Conservation (phyloP, 306 rosid genomes). For the Gastrolobium villosum region DNA sequence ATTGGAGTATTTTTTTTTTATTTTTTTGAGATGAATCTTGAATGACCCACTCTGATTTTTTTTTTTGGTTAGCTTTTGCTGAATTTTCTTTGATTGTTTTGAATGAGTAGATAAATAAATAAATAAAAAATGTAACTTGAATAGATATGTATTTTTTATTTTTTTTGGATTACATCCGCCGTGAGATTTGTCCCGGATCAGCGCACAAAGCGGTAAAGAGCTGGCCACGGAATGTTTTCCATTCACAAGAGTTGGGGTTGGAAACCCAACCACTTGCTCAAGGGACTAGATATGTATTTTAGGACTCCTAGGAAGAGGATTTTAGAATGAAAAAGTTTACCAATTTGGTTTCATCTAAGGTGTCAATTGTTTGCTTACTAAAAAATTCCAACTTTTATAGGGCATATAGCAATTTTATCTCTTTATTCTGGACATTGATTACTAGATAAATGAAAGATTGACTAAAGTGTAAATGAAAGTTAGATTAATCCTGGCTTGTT, state of each 20-base stretch:
- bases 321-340: conserved; percentile 7
- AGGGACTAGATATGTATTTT: conserved; percentile 11
- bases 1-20: no score
- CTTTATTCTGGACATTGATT: conserved; percentile 5
- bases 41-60: background rate
- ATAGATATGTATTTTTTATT: no score
- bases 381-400: background rate
- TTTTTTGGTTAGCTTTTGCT: background rate
- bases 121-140: no score
- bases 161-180: no score
- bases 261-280: no score
- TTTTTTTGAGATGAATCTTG: background rate
- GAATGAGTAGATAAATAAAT: no score
- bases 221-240: no score
- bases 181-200: no score
- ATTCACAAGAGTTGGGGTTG: no score
- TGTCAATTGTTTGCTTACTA: background rate
- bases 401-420: background rate
- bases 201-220: no score
- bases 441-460: background rate
- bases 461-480: background rate
- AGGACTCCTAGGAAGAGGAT: background rate
- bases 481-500: background rate
- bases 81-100: no score
- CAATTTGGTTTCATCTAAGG: conserved; percentile 20